These are phyloP conservation scores for Lotus japonicus DNA, from an alignment of 306 rosid genomes.

Conservation along the genomic window DNA sequence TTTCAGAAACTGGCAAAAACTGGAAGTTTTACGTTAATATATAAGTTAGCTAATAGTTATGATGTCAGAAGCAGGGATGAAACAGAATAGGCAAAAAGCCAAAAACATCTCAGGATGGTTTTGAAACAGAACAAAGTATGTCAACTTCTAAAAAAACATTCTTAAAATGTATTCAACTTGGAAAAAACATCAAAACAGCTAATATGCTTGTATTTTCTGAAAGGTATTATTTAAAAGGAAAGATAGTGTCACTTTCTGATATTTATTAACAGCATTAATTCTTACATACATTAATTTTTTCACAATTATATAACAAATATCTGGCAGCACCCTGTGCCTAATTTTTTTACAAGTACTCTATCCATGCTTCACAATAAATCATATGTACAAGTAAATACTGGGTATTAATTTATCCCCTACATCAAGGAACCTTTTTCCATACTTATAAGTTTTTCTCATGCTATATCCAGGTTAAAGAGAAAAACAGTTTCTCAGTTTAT, in stretches of 20 bases:
- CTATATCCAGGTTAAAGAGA: not conserved
- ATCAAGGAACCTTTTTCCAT: not conserved
- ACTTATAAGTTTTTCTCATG: not conserved
- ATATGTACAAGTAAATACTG: not conserved
- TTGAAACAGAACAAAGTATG: not conserved
- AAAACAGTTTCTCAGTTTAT: not conserved
- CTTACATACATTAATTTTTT: not conserved
- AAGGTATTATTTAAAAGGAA: not conserved
- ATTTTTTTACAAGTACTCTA: not conserved
- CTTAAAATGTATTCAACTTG: not conserved
- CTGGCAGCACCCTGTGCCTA: not conserved
- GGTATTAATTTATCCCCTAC: not conserved
- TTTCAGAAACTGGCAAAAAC: not conserved
- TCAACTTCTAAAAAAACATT: not conserved
- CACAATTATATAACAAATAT: not conserved
- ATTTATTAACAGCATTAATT: not conserved
- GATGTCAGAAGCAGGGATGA: not conserved
- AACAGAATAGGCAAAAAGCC: not conserved
- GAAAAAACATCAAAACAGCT: not conserved
- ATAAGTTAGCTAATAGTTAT: not conserved
- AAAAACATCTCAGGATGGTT: not conserved
- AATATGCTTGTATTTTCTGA: not conserved
- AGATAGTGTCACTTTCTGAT: not conserved
- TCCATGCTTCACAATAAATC: not conserved
- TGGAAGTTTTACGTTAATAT: not conserved